Percentiles rank a stretch among this genome's conserved stretches.
Conservation (phyloP, 371 early-diverging fungal genomes). For the Mortierella sp. region DNA sequence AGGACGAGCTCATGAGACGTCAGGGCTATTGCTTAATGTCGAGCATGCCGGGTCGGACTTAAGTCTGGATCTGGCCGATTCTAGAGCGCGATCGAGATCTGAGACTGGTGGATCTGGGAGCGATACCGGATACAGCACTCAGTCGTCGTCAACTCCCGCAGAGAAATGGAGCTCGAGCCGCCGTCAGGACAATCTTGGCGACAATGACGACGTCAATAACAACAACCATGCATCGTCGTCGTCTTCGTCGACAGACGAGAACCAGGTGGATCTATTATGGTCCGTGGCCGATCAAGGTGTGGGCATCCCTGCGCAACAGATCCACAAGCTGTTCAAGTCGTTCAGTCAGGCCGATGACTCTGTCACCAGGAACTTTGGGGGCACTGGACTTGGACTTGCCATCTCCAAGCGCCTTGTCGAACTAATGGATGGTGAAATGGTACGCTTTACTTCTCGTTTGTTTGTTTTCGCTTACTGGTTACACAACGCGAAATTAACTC, state of each 20-base stretch:
- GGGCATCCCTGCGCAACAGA: conserved; percentile 67
- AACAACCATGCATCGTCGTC: background rate
- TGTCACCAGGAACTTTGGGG: conserved; percentile 63
- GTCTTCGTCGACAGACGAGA: background rate
- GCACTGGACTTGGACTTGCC: conserved; percentile 69
- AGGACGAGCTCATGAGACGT: conserved; percentile 5
- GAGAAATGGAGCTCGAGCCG: background rate
- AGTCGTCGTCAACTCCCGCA: conserved; percentile 1
- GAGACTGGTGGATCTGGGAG: background rate
- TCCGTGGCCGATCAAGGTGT: conserved; percentile 68
- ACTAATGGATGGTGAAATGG: conserved; percentile 68
- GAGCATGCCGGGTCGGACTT: conserved; percentile 2
- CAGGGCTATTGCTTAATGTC: conserved; percentile 7
- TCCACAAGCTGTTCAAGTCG: conserved; percentile 67
- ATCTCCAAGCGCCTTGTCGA: conserved; percentile 66
- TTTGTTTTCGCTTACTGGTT: background rate
- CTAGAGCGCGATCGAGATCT: background rate
- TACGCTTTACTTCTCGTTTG: background rate
- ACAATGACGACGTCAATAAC: background rate
- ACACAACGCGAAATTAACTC: too few relatives aligned
- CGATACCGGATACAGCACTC: conserved; percentile 1
- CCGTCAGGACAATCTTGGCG: conserved; percentile 13
- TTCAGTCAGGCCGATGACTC: conserved; percentile 73
- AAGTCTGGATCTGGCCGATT: background rate
- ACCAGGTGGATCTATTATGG: conserved; percentile 32